phyloP scores from a whole-genome alignment of 1,284 basidiomycete genomes.

The Heterobasidion annosum region DNA sequence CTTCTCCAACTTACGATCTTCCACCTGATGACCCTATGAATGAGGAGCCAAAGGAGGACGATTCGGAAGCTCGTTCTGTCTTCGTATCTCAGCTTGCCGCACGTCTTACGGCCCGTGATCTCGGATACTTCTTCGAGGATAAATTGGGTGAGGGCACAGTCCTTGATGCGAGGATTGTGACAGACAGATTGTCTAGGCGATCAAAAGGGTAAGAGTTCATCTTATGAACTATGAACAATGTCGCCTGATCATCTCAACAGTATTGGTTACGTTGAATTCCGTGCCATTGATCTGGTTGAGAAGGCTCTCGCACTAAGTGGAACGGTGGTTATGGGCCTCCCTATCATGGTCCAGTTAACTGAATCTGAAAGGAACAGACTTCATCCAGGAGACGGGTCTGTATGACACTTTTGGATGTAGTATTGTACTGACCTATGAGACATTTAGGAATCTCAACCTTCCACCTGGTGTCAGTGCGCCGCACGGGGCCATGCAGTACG shows the following conservation, averaged over 20 bases:
- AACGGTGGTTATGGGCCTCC: constrained; percentile 95
- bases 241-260: constrained; percentile 19
- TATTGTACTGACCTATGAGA: constrained; percentile 7
- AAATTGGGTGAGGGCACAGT: constrained; percentile 89
- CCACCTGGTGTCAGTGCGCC: constrained; percentile 68
- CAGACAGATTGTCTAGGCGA: constrained; percentile 84
- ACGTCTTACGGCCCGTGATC: constrained; percentile 88
- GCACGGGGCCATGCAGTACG: constrained; percentile 74
- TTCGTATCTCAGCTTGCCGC: constrained; percentile 98
- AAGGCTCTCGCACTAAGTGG: constrained; percentile 86
- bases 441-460: constrained; percentile 60
- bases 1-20: constrained; percentile 66
- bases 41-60: constrained; percentile 76
- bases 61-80: constrained; percentile 93
- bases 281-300: constrained; percentile 81
- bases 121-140: constrained; percentile 98
- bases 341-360: constrained; percentile 92
- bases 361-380: constrained; percentile 93
- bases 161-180: constrained; percentile 92
- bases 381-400: constrained; percentile 76
- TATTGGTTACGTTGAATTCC: constrained; percentile 97
- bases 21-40: constrained; percentile 56
- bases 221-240: background rate
- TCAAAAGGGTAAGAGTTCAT: constrained; percentile 78
- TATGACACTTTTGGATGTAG: constrained; percentile 5